These are phyloP conservation scores for Ophiognomonia clavigignenti-juglandacearum DNA, from an alignment of 2,329 filamentous ascomycete species.

Conservation along the genomic window DNA sequence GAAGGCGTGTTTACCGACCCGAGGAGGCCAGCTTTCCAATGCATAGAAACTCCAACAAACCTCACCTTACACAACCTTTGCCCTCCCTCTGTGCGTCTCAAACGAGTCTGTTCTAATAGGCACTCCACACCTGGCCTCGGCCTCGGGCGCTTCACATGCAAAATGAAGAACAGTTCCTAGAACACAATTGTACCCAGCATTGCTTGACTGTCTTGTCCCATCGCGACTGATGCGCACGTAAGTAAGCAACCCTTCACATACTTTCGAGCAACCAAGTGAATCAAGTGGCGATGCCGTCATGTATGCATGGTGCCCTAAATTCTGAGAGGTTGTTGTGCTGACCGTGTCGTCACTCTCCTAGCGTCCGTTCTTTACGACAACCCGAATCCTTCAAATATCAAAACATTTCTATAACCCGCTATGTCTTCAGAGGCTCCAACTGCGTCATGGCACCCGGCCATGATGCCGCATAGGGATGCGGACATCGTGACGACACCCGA, in stretches of 20 bases:
- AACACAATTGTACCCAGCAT: conserved; percentile 7
- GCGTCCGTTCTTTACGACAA: conserved; percentile 9
- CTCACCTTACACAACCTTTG: too few relatives aligned
- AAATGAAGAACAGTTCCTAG: conserved; percentile 15
- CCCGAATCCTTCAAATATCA: too few relatives aligned
- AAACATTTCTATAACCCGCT: too few relatives aligned
- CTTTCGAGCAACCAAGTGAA: too few relatives aligned
- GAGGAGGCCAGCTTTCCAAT: conserved; percentile 10
- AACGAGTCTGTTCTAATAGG: neutral
- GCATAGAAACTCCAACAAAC: neutral
- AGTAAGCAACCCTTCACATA: conserved; percentile 7
- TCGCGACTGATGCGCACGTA: neutral
- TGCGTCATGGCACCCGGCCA: conserved; percentile 47
- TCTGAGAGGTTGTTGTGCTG: neutral
- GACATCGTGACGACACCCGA: conserved; percentile 12
- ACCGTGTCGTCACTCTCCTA: conserved; percentile 6
- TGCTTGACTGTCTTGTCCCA: conserved; percentile 10
- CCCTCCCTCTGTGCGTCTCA: too few relatives aligned
- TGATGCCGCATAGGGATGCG: conserved; percentile 40
- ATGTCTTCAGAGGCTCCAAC: conserved; percentile 40
- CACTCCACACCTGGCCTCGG: conserved; percentile 7
- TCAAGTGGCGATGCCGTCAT: conserved; percentile 1
- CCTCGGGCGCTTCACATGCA: conserved; percentile 8
- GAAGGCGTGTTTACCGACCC: neutral
- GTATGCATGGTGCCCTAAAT: too few relatives aligned